Evolutionary conservation across 2,329 filamentous ascomycete species (phyloP).

Genomic region (Diaporthe helianthi): DNA sequence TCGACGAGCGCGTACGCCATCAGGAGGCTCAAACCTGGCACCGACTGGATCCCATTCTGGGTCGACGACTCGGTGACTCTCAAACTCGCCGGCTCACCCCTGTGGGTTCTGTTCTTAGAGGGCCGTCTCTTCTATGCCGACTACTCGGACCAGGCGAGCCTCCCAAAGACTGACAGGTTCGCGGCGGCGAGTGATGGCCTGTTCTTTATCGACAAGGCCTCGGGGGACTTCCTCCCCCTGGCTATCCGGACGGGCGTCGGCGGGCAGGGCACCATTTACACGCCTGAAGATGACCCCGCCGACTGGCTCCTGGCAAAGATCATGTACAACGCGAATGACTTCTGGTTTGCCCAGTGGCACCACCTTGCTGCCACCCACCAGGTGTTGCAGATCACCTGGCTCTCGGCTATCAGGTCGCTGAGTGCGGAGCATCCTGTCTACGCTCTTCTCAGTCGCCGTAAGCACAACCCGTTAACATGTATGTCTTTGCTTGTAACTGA

Average conservation of each 20-base stretch:
- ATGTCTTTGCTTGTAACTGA: constrained; percentile 13
- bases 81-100: constrained; percentile 43
- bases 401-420: constrained; percentile 54
- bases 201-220: constrained; percentile 52
- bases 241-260: constrained; percentile 55
- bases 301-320: constrained; percentile 61
- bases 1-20: constrained; percentile 50
- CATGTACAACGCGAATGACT: constrained; percentile 55
- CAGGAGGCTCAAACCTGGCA: constrained; percentile 42
- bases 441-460: constrained; percentile 47
- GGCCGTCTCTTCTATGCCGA: constrained; percentile 54
- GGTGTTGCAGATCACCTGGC: constrained; percentile 51
- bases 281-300: constrained; percentile 49
- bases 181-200: constrained; percentile 52
- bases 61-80: constrained; percentile 42
- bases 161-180: constrained; percentile 42
- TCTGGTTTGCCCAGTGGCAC: constrained; percentile 52
- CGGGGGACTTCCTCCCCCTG: constrained; percentile 54
- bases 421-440: constrained; percentile 53
- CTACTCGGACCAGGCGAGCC: constrained; percentile 46
- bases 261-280: constrained; percentile 52
- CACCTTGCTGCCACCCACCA: constrained; percentile 54
- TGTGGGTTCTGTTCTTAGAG: constrained; percentile 43
- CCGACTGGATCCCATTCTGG: constrained; percentile 47
- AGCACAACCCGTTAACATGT: constrained; percentile 11